These are phyloP conservation scores for Sporisorium graminicola DNA, from an alignment of 1,284 basidiomycete genomes.

Conservation along the genomic window DNA sequence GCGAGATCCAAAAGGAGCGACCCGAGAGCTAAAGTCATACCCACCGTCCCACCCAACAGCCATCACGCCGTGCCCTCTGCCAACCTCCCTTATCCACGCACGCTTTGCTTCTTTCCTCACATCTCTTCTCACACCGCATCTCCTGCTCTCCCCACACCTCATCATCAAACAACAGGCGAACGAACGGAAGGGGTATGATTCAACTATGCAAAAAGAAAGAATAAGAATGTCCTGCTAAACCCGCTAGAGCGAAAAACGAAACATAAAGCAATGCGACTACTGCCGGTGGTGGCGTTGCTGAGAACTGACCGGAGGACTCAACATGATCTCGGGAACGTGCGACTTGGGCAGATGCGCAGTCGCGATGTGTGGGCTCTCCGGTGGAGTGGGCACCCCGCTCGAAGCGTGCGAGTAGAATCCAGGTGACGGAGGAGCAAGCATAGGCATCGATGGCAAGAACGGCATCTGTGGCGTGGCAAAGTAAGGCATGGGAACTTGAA, in stretches of 20 bases:
- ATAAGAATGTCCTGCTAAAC: conserved; percentile 6
- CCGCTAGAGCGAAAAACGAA: background rate
- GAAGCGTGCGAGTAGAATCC: conserved; percentile 26
- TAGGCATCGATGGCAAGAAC: conserved; percentile 29
- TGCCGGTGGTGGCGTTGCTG: conserved; percentile 1
- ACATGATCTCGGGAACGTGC: conserved; percentile 11
- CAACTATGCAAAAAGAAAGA: background rate
- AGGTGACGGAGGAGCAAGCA: conserved; percentile 40
- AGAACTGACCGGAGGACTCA: background rate
- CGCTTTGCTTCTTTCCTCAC: too few relatives aligned
- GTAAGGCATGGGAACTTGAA: conserved; percentile 35
- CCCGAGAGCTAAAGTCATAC: background rate
- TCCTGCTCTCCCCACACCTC: background rate
- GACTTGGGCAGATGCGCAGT: conserved; percentile 14
- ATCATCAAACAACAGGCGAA: background rate
- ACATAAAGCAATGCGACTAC: too few relatives aligned
- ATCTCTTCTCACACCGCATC: background rate
- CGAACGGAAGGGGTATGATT: background rate
- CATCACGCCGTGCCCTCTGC: background rate
- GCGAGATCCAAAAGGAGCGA: too few relatives aligned
- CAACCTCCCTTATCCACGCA: too few relatives aligned
- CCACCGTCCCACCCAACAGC: background rate
- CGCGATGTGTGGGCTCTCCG: conserved; percentile 32
- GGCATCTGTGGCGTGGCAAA: conserved; percentile 17
- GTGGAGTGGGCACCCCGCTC: conserved; percentile 39